Evolutionary conservation across 208 protist genomes (phyloP).

Genomic region (Trypanosoma caninum): DNA sequence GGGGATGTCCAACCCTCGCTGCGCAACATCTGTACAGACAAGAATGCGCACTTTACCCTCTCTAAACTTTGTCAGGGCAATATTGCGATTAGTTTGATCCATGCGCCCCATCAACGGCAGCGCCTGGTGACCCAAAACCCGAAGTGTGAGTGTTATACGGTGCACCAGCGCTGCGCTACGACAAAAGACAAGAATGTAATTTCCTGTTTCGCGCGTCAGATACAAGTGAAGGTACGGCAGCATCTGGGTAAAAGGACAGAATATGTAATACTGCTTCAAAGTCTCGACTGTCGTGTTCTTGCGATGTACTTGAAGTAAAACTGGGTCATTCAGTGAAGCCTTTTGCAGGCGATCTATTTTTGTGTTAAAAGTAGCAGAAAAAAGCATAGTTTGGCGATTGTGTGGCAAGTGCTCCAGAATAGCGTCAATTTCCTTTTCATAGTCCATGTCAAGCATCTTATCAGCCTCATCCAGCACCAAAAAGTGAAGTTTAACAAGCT

Average conservation of each 20-base stretch:
- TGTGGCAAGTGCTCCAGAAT: conserved; percentile 92
- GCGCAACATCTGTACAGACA: conserved; percentile 92
- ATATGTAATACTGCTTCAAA: conserved; percentile 96
- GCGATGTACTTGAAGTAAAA: conserved; percentile 94
- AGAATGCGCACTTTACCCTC: conserved; percentile 88
- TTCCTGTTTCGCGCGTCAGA: conserved; percentile 85
- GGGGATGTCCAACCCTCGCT: conserved; percentile 98
- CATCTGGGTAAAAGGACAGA: conserved; percentile 94
- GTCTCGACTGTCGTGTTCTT: conserved; percentile 97
- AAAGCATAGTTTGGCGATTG: conserved; percentile 95
- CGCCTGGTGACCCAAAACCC: conserved; percentile 85
- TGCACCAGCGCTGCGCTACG: conserved; percentile 88
- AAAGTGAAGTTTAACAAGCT: conserved; percentile 93
- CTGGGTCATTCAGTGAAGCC: conserved; percentile 95
- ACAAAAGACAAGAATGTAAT: conserved; percentile 92
- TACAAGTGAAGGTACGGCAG: conserved; percentile 86
- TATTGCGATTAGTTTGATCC: conserved; percentile 89
- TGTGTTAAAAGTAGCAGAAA: conserved; percentile 98
- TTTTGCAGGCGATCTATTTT: conserved; percentile 98
- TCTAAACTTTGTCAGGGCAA: conserved; percentile 88
- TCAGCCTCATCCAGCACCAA: conserved; percentile 99
- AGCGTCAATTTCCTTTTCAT: conserved; percentile 97
- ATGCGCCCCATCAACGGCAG: conserved; percentile 92
- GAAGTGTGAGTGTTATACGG: conserved; percentile 87
- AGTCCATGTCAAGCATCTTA: conserved; percentile 98